Base-by-base conservation (phyloP, 768 basidiomycete genomes). In the Rhizopogon vinicolor region DNA sequence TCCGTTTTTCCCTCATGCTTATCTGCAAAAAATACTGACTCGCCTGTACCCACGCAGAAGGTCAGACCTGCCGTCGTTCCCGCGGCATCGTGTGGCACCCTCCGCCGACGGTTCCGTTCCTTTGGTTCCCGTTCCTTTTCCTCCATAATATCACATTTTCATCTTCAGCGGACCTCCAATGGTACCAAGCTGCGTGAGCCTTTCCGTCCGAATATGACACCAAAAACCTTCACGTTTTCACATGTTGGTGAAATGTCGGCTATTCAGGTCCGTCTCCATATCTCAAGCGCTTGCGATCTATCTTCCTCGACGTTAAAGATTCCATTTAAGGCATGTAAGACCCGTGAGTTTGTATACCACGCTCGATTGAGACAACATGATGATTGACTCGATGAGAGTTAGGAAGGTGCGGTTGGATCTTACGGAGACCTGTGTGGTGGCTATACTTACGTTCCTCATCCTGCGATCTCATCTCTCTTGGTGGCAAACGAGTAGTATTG, bases 21-120 rank as follows among this genome's bases (percentile, higher is more conserved):
- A 68, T 68, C 64, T 69, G 59, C 65, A 59, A 55, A 46, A 63
- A 64, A 59, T 66, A 60, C 53, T 68, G 67, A 70, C 68, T 68
- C 68, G 67, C 58, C 55, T 58, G 57, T 50, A 64, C 65, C 63
- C 68, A 66, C 71, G 57, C 33, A 48, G 70, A 65, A 62, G 48
- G 35, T 29, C 55, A 54, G 1, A 67, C 62, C 49, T 55, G 59
- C 57, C 25, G 33, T n/a, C 51, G 57, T 65, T 68, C 67, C 69
- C 69, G 67, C 69, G 69, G 68, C 68, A 64, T 53, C 57, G 28
- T 51, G 51, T 44, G 25, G 44, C 49, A 35, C 60, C 58, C 61
- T 70, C 70, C 68, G 66, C 68, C 66, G 70, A 68, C 68, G 64
- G 64, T 53, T 53, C 67, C 64, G 67, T 57, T 25, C 13, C 5